A percentile compares a stretch with the other conserved stretches of the same genome.
These are phyloP conservation scores for Plasmodiophora brassicae DNA, from an alignment of 208 protist species.

Conservation along the genomic window DNA sequence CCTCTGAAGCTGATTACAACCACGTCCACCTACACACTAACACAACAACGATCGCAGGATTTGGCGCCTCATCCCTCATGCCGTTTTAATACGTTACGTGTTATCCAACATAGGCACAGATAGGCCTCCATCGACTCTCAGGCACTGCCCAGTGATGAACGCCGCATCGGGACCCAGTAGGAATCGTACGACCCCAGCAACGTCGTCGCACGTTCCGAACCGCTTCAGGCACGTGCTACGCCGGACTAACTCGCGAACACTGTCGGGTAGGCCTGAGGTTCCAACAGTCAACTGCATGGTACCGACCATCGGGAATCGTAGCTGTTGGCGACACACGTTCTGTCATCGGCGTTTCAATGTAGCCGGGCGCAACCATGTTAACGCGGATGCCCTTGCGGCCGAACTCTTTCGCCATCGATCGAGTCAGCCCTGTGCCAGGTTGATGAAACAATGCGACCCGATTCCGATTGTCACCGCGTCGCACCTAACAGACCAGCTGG, in stretches of 20 bases:
- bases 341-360: background rate
- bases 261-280: no score
- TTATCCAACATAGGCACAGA: background rate
- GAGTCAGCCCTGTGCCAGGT: background rate
- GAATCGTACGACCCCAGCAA: background rate
- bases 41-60: no score
- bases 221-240: background rate
- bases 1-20: no score
- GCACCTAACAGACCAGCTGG: background rate
- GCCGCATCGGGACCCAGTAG: background rate
- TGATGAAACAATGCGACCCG: background rate
- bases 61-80: no score
- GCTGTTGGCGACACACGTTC: no score
- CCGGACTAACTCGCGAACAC: no score
- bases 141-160: conserved; percentile 6
- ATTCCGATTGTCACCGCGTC: background rate
- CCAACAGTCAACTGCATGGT: no score
- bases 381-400: background rate
- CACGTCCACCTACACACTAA: no score
- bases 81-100: no score
- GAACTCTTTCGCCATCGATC: conserved; percentile 26
- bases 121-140: conserved; percentile 21
- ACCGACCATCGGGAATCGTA: no score
- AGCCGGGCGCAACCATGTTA: conserved; percentile 23
- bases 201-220: background rate